Base-by-base conservation (phyloP, 208 protist species). In the Vickermania spadyakhi region DNA sequence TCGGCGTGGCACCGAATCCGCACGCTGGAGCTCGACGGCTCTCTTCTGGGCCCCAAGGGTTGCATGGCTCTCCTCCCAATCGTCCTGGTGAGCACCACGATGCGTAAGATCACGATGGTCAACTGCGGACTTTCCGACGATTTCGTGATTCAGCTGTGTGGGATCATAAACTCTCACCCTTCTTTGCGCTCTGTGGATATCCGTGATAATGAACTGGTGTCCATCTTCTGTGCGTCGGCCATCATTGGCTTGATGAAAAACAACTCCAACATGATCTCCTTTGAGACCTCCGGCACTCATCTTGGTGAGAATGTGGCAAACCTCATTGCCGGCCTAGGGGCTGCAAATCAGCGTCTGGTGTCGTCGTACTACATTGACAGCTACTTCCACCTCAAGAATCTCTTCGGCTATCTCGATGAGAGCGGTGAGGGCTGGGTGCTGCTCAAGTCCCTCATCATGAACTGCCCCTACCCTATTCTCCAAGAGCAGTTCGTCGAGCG, bases 401-500 rank as follows among this genome's bases (percentile, higher is more conserved):
- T 89, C 36, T 92, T 92, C 66, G 78, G 78, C 52, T 87, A 86
- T 57, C 68, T 89, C 65, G 85, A 92, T 58, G 81, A 74, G 2
- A 72, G 85, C 60, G 85, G 78, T 28, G 75, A 67, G 4, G 81
- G 81, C n/a, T 89, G 81, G 81, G 85, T 89, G 56, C 70, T 65
- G 27, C 66, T 92, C 51, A 82, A 86, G 58, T 77, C 74, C 14
- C 73, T 92, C 36, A 78, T 87, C 27, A 57, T 87, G 1, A 87
- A 86, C 66, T 80, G 72, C 31, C 79, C 79, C 1, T 89, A 75
- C 67, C 85, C 85, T 0, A 72, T 87, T 1, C 64, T 92, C 31
- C 85, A 89, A 62, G 85, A 92, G 70, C 85, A 89, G 70, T 75
- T 92, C 25, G 78, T 88, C n/a, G 81, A 92, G 70, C 70, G 77